A percentile compares a stretch with the other conserved stretches of the same genome.
These are phyloP conservation scores for Phytophthora sp. DNA, from an alignment of 352 stramenopile genomes.

Conservation along the genomic window DNA sequence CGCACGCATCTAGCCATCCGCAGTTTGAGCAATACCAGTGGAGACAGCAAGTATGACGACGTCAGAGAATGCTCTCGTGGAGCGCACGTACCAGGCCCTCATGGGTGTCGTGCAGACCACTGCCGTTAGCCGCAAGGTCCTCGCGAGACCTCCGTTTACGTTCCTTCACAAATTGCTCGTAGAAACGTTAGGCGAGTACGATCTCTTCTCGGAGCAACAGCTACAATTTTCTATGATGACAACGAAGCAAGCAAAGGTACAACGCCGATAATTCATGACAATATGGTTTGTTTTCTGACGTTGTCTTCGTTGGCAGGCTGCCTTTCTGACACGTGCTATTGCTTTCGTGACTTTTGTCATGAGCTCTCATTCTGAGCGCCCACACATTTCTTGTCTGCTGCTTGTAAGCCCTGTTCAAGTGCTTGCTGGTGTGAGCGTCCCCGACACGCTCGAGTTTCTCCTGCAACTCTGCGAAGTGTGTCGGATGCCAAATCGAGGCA, in stretches of 20 bases:
- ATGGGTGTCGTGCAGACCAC: constrained; percentile 71
- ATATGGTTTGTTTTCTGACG: background rate
- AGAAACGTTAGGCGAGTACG: constrained; percentile 61
- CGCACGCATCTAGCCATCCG: too few relatives aligned
- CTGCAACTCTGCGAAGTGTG: constrained; percentile 73
- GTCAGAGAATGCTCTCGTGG: constrained; percentile 41
- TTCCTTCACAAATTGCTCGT: constrained; percentile 85
- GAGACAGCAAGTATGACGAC: constrained; percentile 6
- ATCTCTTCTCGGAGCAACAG: constrained; percentile 74
- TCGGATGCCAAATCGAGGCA: constrained; percentile 46
- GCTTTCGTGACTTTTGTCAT: constrained; percentile 77
- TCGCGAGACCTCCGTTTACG: constrained; percentile 77
- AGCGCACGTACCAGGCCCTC: constrained; percentile 72
- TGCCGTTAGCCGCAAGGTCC: constrained; percentile 69
- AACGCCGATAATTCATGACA: background rate
- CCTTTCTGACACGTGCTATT: constrained; percentile 78
- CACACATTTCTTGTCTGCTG: constrained; percentile 67
- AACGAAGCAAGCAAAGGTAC: constrained; percentile 78
- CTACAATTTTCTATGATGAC: constrained; percentile 62
- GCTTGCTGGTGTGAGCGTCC: constrained; percentile 65
- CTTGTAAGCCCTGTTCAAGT: constrained; percentile 88
- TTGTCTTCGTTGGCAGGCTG: constrained; percentile 39
- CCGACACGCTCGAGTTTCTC: constrained; percentile 79
- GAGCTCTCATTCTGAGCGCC: constrained; percentile 38
- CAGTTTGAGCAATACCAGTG: too few relatives aligned